These are phyloP conservation scores for Colletotrichum melonis DNA, from an alignment of 2,329 filamentous ascomycete genomes.

Conservation along the genomic window DNA sequence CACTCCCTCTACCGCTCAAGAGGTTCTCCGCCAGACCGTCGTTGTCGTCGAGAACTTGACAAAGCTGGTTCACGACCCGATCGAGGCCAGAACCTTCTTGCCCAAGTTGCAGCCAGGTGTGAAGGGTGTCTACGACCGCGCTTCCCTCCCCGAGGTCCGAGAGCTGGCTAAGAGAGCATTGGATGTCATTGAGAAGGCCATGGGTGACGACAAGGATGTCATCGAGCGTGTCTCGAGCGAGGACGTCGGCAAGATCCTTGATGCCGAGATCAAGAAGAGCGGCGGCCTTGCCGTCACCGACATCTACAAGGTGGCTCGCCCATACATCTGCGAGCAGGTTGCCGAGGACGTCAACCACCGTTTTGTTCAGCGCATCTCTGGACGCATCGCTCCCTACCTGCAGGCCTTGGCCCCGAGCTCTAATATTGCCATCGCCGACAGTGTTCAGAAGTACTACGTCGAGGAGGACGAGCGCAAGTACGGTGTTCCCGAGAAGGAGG, in stretches of 20 bases:
- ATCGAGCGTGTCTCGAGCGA: conserved; percentile 76
- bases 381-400: conserved; percentile 80
- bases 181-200: conserved; percentile 91
- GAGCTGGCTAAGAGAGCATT: conserved; percentile 87
- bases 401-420: conserved; percentile 72
- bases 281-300: conserved; percentile 73
- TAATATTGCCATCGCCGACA: conserved; percentile 73
- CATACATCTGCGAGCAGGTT: conserved; percentile 86
- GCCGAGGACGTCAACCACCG: conserved; percentile 89
- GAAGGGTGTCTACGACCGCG: conserved; percentile 85
- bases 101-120: conserved; percentile 96
- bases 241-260: conserved; percentile 80
- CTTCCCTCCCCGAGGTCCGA: conserved; percentile 93
- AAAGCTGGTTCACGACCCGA: conserved; percentile 94
- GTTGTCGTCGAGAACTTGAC: conserved; percentile 98
- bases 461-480: conserved; percentile 90
- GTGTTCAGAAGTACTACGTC: conserved; percentile 81
- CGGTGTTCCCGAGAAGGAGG: conserved; percentile 85
- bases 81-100: conserved; percentile 94
- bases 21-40: conserved; percentile 94
- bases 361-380: conserved; percentile 77
- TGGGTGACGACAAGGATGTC: conserved; percentile 77
- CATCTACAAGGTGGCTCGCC: conserved; percentile 74
- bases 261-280: conserved; percentile 79
- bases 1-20: conserved; percentile 89